Base-by-base conservation (phyloP, 805 yeast species). In the Spathaspora sp. region DNA sequence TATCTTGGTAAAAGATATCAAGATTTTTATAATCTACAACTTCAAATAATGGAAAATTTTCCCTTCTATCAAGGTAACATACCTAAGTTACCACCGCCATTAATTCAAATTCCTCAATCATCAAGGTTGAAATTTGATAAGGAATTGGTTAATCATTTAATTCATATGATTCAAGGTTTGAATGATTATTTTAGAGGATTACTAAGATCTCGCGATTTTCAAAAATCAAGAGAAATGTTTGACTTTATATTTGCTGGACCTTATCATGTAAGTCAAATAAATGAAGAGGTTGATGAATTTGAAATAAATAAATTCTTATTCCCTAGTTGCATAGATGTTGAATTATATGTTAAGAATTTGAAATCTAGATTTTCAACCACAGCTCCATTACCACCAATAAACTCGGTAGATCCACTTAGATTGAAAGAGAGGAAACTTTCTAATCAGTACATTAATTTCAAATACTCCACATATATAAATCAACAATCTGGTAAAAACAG, bases 1-100 rank as follows among this genome's bases (percentile, higher is more conserved):
- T 63, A 57, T 48, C 46, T 71, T 19, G 66, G 66, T 31, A 72
- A 70, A 52, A 55, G 57, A 39, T 72, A 73, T 54, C 69, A 70
- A 49, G 75, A 73, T 42, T 70, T 74, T 46, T 70, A 69, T 56
- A 55, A 66, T 29, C 58, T 74, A 42, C 75, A 72, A 51, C 38
- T 58, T 9, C 43, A 47, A 1, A 52, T 68, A 26, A 28, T 53
- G 29, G 46, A 46, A 8, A 19, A 12, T 50, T 16, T 42, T 45
- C 38, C 47, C 2, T 44, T 52, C 44, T 50, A 40, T 4, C 26
- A 23, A 23, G 10, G 9, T 47, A 48, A 44, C 17, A 54, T 70
- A 28, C 73, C 74, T 3, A 59, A 57, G 43, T 56, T 70, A 18
- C 76, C 76, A 0, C 60, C 60, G 38, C 74, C 75, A 16, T 54